Evolutionary conservation across 257 asterid genomes (phyloP).

Genomic region (Solanum piurae): DNA sequence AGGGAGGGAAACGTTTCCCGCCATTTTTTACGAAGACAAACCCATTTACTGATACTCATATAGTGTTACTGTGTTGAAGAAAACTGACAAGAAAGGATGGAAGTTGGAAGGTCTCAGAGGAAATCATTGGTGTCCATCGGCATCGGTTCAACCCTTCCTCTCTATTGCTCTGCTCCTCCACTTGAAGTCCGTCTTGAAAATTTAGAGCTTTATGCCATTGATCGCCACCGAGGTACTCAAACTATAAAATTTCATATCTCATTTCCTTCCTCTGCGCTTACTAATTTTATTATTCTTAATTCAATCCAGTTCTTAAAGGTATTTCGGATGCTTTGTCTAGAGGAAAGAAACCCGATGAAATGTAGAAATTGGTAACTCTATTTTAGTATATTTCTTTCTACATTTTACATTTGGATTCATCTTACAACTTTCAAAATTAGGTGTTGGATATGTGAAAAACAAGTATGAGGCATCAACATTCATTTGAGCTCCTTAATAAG

Average conservation of each 20-base stretch:
- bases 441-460: slow-evolving; percentile 46
- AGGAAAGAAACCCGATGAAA: slow-evolving; percentile 74
- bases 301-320: slow-evolving; percentile 66
- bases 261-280: too few relatives aligned
- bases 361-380: slow-evolving; percentile 42
- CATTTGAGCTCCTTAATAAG: slow-evolving; percentile 52
- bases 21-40: not conserved
- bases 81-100: slow-evolving; percentile 25
- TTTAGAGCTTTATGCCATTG: slow-evolving; percentile 77
- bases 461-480: slow-evolving; percentile 56
- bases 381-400: not conserved
- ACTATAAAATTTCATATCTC: too few relatives aligned
- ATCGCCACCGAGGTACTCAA: slow-evolving; percentile 69
- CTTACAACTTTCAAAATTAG: slow-evolving; percentile 15
- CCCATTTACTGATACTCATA: not conserved
- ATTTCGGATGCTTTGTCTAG: slow-evolving; percentile 82
- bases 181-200: slow-evolving; percentile 89
- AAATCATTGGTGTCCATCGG: slow-evolving; percentile 21
- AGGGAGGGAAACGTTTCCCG: not conserved
- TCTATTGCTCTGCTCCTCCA: slow-evolving; percentile 78
- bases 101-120: slow-evolving; percentile 43
- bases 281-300: not conserved
- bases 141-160: slow-evolving; percentile 35
- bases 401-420: not conserved
- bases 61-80: not conserved